A percentile compares a stretch with the other conserved stretches of the same genome.
These are phyloP conservation scores for Cladosporium oxysporum DNA, from an alignment of 2,329 filamentous ascomycete species.

Conservation along the genomic window DNA sequence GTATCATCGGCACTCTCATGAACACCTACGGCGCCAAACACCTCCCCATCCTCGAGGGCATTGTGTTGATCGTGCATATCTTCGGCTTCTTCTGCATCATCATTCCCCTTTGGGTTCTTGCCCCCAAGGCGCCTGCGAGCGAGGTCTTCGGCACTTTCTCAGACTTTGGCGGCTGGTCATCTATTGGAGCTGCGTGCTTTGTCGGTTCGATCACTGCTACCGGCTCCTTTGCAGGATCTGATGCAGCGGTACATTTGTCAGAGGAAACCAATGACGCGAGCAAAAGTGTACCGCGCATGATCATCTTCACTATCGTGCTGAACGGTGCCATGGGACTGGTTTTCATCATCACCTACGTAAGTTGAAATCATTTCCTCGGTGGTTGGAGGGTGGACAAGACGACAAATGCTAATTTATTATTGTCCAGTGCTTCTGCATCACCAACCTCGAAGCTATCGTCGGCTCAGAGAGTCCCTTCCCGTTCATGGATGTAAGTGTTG, in stretches of 20 bases:
- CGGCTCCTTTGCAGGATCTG: constrained; percentile 29
- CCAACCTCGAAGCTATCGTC: constrained; percentile 14
- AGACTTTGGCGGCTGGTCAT: constrained; percentile 42
- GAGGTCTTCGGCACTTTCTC: constrained; percentile 39
- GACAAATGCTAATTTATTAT: not conserved
- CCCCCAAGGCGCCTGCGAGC: constrained; percentile 25
- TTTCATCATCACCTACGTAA: constrained; percentile 29
- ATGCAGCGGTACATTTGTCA: constrained; percentile 35
- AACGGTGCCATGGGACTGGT: constrained; percentile 28
- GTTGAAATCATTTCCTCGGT: not conserved
- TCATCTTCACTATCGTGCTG: constrained; percentile 32
- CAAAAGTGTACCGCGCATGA: constrained; percentile 33
- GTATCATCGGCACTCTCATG: constrained; percentile 39
- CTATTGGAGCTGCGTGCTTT: constrained; percentile 33
- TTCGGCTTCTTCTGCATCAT: constrained; percentile 36
- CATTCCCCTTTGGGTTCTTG: constrained; percentile 35
- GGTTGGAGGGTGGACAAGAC: not conserved
- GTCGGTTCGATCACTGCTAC: constrained; percentile 36
- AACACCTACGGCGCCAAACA: constrained; percentile 38
- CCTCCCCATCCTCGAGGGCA: constrained; percentile 42
- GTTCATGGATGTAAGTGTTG: constrained; percentile 16
- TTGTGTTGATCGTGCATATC: constrained; percentile 33
- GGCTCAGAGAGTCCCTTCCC: constrained; percentile 9
- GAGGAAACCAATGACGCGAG: constrained; percentile 36
- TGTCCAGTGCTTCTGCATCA: constrained; percentile 18